A percentile compares a stretch with the other conserved stretches of the same genome.
phyloP scores from a whole-genome alignment of 2,329 filamentous ascomycete genomes.

The Hyphodiscus sp. region DNA sequence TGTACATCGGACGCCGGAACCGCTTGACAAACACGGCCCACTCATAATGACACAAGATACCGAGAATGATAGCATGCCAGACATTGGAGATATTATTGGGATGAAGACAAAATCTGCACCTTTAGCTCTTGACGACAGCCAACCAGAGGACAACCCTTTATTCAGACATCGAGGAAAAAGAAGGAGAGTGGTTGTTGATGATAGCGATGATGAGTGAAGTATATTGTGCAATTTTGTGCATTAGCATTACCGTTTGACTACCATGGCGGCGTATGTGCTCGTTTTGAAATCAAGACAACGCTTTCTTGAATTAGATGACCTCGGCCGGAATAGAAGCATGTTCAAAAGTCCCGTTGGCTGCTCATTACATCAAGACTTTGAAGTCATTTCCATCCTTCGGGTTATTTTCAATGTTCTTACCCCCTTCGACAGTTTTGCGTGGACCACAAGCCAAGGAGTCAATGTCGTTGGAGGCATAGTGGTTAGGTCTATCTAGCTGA shows the following conservation, averaged over 20 bases:
- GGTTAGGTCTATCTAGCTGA: no score
- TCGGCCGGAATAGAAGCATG: not conserved
- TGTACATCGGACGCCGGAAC: not conserved
- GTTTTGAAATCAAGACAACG: not conserved
- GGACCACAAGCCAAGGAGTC: no score
- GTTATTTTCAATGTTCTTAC: no score
- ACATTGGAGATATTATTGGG: slow-evolving; percentile 3
- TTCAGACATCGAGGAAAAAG: slow-evolving; percentile 1
- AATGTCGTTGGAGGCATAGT: no score
- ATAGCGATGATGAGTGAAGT: slow-evolving; percentile 18
- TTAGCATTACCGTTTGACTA: slow-evolving; percentile 8
- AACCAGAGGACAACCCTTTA: not conserved
- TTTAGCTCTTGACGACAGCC: not conserved
- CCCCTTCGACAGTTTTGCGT: no score
- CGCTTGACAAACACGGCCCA: slow-evolving; percentile 3
- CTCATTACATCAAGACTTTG: no score
- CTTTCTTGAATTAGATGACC: not conserved
- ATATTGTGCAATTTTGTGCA: not conserved
- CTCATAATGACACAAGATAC: slow-evolving; percentile 39
- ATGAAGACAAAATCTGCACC: not conserved
- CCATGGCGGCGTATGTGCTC: not conserved
- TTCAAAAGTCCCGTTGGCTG: no score
- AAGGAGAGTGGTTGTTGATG: slow-evolving; percentile 7
- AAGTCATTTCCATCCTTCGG: no score
- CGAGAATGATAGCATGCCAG: slow-evolving; percentile 21